Base-by-base conservation (phyloP, 805 yeast species). In the Candida mattraensis region DNA sequence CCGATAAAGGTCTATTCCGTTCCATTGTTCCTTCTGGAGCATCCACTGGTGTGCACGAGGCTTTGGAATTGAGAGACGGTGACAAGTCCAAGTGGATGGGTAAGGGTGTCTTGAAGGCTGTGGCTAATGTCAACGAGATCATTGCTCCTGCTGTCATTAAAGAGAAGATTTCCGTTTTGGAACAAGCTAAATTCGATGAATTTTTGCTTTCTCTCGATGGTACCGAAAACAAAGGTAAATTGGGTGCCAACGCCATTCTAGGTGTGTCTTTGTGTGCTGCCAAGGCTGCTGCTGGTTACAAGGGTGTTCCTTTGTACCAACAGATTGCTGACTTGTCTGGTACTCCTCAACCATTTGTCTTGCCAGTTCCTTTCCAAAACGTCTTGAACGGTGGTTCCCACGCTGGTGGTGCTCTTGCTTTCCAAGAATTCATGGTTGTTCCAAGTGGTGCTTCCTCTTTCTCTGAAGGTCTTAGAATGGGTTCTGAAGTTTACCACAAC, bases 21-120 rank as follows among this genome's bases (percentile, higher is more conserved):
- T 80, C 98, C 54, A 89, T 91, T 64, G 99, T 93, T 48, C 99
- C 99, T 69, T 88, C 97, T 52, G 99, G 99, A 75, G 99, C 99
- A 54, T 91, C 98, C 63, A 93, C 99, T 50, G 99, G 99, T 83
- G 69, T 85, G 69, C 95, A 87, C 72, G 99, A 93, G 79, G 99
- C 99, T 58, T 74, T 89, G 57, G 99, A 91, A 78, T 80, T 91
- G 70, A 88, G 99, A 79, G 99, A 91, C 67, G 93, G 87, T 60
- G 99, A 93, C 80, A 86, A 87, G 74, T 72, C 93, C 65, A 86
- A 87, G 72, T 91, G 99, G 99, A 76, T 80, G 64, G 99, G 99
- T 67, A 93, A 91, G 82, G 99, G 98, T 84, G 99, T 91, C 54
- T 63, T 78, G 66, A 88, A 87, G 72, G 99, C 99, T 55, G 96